Evolutionary conservation across 345 rosid genomes (phyloP), one percentile per base, ranked within the genome.

Genomic region (Linum usitatissimum): DNA sequence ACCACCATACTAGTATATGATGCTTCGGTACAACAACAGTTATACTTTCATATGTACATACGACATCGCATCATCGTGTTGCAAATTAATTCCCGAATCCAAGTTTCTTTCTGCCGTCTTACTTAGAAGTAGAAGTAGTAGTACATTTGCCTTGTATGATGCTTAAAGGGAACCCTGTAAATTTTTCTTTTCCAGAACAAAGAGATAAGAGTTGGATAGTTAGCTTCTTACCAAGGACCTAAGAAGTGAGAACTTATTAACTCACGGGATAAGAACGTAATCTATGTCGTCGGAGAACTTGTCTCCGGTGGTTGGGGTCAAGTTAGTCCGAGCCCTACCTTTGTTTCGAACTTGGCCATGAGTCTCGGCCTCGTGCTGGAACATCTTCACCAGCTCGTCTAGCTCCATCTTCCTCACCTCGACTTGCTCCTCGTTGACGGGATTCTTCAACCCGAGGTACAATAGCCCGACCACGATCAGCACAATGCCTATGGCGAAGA

Each of bases 291-390:
- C 66, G 0, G 65, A 51, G 63, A 73, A 71, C 12, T 53, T 34
- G 63, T 89, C 98, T 68, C 90, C 93, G 18, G 91, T 71, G 9
- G 98, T 89, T 20, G 98, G 98, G 19, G 95, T 75, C 54, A 87
- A 70, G 72, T 78, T 93, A 61, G 58, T 83, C 42, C 95, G 69
- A 31, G 65, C 58, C 42, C 63, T 49, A 8, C 61, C 60, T 61
- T 76, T 78, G 34, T 34, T 34, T 4, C 83, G 72, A 67, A 93
- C 82, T 65, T 90, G 99, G 15, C 90, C 99, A 70, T 93, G 99
- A 30, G 86, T 79, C 84, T 93, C 99, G 15, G 97, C 99, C 69
- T 93, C 99, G n/a, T 84, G 94, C 78, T 93, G 96, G 74, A 93
- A 87, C 81, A 76, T 77, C 78, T 83, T 90, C 8, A 93, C 97